Evolutionary conservation across 225 moss, liverwort and hornwort genomes (phyloP).

Genomic region (Climacium dendroides): DNA sequence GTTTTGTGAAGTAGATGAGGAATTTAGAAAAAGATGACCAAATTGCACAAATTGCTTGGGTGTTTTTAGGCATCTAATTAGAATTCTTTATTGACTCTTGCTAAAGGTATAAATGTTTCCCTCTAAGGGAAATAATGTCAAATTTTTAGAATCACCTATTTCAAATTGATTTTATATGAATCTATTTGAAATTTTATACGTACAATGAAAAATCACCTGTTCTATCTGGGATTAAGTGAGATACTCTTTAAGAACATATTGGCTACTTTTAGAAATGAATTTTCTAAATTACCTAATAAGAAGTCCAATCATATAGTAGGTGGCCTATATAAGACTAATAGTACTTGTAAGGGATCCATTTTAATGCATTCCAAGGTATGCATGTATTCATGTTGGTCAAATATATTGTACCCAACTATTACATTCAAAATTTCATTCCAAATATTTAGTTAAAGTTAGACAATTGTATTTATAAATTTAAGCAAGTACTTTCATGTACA

Average conservation of each 20-base stretch:
- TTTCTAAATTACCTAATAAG: neutral
- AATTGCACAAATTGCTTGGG: too few species aligned
- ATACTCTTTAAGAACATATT: neutral
- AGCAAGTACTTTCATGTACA: too few species aligned
- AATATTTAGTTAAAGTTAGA: too few species aligned
- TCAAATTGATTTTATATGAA: neutral
- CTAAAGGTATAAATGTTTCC: neutral
- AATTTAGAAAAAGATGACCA: neutral
- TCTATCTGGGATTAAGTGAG: neutral
- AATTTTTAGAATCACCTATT: rapidly evolving
- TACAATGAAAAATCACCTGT: neutral
- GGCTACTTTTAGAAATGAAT: neutral
- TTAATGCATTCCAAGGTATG: too few species aligned
- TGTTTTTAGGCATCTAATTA: too few species aligned
- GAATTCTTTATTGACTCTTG: neutral
- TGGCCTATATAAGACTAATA: too few species aligned
- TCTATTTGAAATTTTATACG: neutral
- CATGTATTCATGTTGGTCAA: too few species aligned
- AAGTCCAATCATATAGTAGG: too few species aligned
- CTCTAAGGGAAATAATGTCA: neutral
- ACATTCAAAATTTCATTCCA: too few species aligned
- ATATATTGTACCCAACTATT: too few species aligned
- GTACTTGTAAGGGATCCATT: too few species aligned
- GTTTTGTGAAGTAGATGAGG: neutral
- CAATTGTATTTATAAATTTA: too few species aligned